Evolutionary conservation across 225 moss, liverwort and hornwort genomes (phyloP), one percentile per base, ranked within the genome.

Genomic region (Antitrichia curtipendula): DNA sequence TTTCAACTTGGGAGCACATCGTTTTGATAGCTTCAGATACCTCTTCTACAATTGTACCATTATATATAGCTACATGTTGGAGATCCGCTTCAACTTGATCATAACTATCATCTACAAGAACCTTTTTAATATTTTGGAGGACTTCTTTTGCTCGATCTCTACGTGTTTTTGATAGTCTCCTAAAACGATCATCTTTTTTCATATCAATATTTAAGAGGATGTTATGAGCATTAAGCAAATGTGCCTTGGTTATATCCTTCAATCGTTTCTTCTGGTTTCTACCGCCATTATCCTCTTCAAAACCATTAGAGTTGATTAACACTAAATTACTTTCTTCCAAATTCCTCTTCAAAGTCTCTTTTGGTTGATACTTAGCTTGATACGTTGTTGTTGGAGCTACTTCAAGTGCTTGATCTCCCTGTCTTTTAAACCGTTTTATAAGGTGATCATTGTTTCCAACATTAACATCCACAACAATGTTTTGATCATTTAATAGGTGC

Each of bases 361-460:
- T 34, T 4, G 16, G 7, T 63, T 3, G 12, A 54, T 53, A 32
- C 2, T 27, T 57, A 40, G 7, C 3, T 57, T 3, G 40, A 57
- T 18, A 4, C 0, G 0, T 40, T 7, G 20, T 22, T 9, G 16
- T 38, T 0, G 1, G 0, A 58, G 12, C 28, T 50, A 10, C 50
- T 47, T 73, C 23, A 57, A 45, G 32, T 28, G 13, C 18, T n/a
- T 38, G 28, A 66, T 52, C 5, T 52, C 19, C 6, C 0, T 52
- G 5, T 27, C 18, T 65, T 82, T 52, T 52, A 0, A 52, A 65
- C 0, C 3, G 34, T 36, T 81, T 49, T n/a, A 6, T 36, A 11
- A 23, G 25, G 15, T 50, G 16, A 49, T 36, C 10, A 17, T 63
- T 25, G 7, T 47, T 36, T 63, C 22, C 16, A 34, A 15, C 9